Conservation (phyloP, 148 eudicot genomes). For the Rhododendron kiyosumense region DNA sequence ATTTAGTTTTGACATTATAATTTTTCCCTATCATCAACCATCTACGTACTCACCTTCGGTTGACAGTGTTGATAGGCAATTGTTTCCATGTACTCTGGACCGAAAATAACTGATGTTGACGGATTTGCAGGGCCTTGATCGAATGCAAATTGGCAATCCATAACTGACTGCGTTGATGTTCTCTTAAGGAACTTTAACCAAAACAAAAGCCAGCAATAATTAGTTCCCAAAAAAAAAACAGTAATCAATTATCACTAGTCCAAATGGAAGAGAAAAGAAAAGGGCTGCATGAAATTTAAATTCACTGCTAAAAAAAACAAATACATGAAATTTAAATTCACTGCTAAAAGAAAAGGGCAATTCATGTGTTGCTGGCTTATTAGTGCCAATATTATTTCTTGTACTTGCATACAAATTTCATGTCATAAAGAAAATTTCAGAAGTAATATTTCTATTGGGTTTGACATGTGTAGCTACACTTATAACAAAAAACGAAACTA, state of each 20-base stretch:
- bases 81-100: constrained; percentile 29
- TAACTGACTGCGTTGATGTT: constrained; percentile 17
- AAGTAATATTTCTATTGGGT: not conserved
- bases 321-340: not conserved
- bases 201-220: not conserved
- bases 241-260: not conserved
- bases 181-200: constrained; percentile 27
- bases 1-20: too few relatives aligned
- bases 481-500: too few relatives aligned
- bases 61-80: constrained; percentile 31
- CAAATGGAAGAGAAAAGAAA: not conserved
- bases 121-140: constrained; percentile 21
- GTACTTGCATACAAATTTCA: not conserved
- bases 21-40: too few relatives aligned
- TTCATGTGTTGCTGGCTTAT: too few relatives aligned
- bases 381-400: not conserved
- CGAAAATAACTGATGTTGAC: constrained; percentile 26
- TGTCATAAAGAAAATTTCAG: not conserved
- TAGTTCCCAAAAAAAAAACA: not conserved
- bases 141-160: constrained; percentile 31
- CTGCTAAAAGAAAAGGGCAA: not conserved
- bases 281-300: not conserved
- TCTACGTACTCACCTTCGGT: constrained; percentile 22
- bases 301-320: not conserved
- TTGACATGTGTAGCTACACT: not conserved